Conservation (phyloP, 495 filamentous ascomycete species). For the Podospora australis region DNA sequence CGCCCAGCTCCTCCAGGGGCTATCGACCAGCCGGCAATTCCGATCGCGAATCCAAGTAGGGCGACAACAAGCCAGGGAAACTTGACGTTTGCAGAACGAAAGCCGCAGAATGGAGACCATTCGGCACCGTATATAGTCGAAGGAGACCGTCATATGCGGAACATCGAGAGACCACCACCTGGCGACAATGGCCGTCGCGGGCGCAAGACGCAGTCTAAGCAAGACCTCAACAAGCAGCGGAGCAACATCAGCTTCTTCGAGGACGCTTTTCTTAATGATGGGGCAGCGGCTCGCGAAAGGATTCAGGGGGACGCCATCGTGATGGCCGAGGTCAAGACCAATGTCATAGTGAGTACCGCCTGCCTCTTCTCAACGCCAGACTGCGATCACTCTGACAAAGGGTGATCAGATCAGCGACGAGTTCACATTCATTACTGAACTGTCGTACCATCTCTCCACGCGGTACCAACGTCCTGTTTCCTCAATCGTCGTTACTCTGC, state of each 20-base stretch:
- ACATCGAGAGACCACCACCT: constrained; percentile 30
- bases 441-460: constrained; percentile 62
- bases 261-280: constrained; percentile 38
- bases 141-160: constrained; percentile 30
- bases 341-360: constrained; percentile 59
- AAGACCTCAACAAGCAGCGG: constrained; percentile 33
- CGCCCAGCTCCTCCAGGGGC: background rate
- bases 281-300: constrained; percentile 46
- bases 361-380: constrained; percentile 1
- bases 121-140: constrained; percentile 36
- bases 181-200: constrained; percentile 25
- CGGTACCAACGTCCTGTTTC: constrained; percentile 67
- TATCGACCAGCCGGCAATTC: background rate
- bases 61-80: constrained; percentile 1
- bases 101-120: constrained; percentile 29
- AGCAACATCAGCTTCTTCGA: constrained; percentile 40
- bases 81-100: constrained; percentile 36
- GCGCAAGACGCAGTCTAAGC: constrained; percentile 21
- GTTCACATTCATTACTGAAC: constrained; percentile 60
- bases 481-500: constrained; percentile 63
- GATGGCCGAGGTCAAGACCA: constrained; percentile 77
- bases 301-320: constrained; percentile 62
- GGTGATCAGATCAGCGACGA: constrained; percentile 54
- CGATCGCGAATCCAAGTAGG: background rate
- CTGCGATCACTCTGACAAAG: background rate